These are phyloP conservation scores for Zygoascus hellenicus DNA, from an alignment of 1,139 yeast species.

Conservation along the genomic window DNA sequence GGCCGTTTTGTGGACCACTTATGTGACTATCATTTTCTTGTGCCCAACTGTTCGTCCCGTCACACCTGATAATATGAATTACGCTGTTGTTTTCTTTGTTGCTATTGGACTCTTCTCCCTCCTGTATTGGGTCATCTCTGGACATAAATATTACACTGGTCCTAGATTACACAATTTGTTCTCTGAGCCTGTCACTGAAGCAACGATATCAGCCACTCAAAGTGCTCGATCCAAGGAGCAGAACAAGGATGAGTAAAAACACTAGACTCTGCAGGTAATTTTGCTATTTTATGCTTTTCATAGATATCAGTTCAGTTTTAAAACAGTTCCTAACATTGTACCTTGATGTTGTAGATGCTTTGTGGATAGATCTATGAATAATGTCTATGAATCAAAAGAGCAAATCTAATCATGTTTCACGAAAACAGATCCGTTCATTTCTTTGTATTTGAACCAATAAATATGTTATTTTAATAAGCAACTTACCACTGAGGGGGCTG, in stretches of 20 bases:
- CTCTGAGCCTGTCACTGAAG: slow-evolving; percentile 4
- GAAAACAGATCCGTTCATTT: no score
- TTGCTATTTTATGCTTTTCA: not conserved
- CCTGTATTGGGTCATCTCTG: slow-evolving; percentile 22
- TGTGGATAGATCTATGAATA: no score
- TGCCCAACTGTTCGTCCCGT: slow-evolving; percentile 65
- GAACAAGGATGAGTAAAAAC: not conserved
- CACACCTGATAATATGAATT: slow-evolving; percentile 60
- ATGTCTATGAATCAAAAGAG: no score
- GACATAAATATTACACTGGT: slow-evolving; percentile 20
- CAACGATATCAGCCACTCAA: no score
- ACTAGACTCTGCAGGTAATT: no score
- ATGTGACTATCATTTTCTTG: slow-evolving; percentile 40
- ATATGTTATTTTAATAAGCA: not conserved
- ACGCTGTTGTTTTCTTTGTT: slow-evolving; percentile 63
- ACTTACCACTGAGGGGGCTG: slow-evolving; percentile 12
- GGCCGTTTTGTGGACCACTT: slow-evolving; percentile 39
- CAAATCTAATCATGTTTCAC: no score
- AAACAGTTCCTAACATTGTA: no score
- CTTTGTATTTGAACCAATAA: not conserved
- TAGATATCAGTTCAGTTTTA: no score
- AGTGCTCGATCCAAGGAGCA: no score
- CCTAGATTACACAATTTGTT: slow-evolving; percentile 12
- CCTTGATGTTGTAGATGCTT: no score
- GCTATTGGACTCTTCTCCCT: slow-evolving; percentile 34